phyloP scores from a whole-genome alignment of 306 rosid species.

The Inga laurina region DNA sequence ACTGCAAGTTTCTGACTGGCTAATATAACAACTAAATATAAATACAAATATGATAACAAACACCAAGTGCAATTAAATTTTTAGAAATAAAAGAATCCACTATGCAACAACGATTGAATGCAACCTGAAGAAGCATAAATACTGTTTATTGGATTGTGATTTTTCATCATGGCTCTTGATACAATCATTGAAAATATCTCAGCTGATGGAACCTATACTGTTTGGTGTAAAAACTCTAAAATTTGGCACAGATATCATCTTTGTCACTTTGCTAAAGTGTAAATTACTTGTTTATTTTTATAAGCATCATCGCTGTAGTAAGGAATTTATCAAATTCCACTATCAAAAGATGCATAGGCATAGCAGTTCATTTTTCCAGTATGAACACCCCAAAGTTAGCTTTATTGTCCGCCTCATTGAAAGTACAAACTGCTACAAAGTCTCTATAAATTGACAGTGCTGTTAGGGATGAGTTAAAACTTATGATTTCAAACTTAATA shows the following conservation, averaged over 20 bases:
- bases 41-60: slow-evolving; percentile 13
- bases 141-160: background rate
- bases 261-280: background rate
- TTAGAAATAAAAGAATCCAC: background rate
- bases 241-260: background rate
- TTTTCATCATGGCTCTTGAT: background rate
- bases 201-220: background rate
- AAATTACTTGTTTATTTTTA: background rate
- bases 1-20: background rate
- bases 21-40: background rate
- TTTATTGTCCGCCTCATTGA: background rate
- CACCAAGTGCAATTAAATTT: background rate
- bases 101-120: background rate
- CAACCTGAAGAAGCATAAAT: background rate
- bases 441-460: background rate
- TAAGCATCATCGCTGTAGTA: background rate
- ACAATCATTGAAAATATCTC: background rate
- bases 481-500: background rate
- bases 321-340: background rate
- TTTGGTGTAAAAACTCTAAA: background rate
- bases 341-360: background rate
- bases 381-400: background rate
- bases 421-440: background rate
- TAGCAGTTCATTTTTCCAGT: background rate
- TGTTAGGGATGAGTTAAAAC: background rate